A percentile compares a stretch with the other conserved stretches of the same genome.
Conservation (phyloP, 2,329 filamentous ascomycete species). For the Calycina herbarum region DNA sequence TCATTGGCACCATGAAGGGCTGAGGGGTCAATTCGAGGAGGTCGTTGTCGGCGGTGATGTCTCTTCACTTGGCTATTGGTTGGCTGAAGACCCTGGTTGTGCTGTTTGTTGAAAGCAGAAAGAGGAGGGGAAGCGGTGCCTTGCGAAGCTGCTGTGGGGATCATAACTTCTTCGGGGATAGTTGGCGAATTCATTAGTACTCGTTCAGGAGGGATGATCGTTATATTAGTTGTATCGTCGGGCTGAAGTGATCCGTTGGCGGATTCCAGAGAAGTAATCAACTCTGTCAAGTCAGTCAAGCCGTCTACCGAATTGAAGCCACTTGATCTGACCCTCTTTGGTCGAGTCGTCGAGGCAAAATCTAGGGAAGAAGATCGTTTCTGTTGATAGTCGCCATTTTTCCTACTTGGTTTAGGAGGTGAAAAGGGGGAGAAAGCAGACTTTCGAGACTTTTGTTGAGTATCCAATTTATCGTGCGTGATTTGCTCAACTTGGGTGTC, state of each 20-base stretch:
- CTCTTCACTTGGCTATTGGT: slow-evolving; percentile 14
- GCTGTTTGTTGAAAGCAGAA: slow-evolving; percentile 18
- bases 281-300: slow-evolving; percentile 22
- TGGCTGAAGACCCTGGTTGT: slow-evolving; percentile 6
- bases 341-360: slow-evolving; percentile 12
- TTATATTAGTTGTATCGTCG: slow-evolving; percentile 7
- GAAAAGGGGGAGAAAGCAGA: background rate
- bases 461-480: background rate
- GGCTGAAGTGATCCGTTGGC: slow-evolving; percentile 9
- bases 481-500: background rate
- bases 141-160: slow-evolving; percentile 7
- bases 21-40: slow-evolving; percentile 10
- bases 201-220: slow-evolving; percentile 14
- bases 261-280: slow-evolving; percentile 19
- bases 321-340: slow-evolving; percentile 19
- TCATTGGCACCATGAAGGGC: slow-evolving; percentile 10
- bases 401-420: background rate
- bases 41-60: slow-evolving; percentile 12
- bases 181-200: slow-evolving; percentile 27
- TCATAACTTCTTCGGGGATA: slow-evolving; percentile 19
- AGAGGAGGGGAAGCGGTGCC: slow-evolving; percentile 13
- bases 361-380: slow-evolving; percentile 16
- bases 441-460: slow-evolving; percentile 5
- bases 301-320: slow-evolving; percentile 22
- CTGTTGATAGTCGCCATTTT: background rate